Evolutionary conservation across 1,139 yeast species (phyloP), one percentile per base, ranked within the genome.

Genomic region (Diutina mesorugosa): DNA sequence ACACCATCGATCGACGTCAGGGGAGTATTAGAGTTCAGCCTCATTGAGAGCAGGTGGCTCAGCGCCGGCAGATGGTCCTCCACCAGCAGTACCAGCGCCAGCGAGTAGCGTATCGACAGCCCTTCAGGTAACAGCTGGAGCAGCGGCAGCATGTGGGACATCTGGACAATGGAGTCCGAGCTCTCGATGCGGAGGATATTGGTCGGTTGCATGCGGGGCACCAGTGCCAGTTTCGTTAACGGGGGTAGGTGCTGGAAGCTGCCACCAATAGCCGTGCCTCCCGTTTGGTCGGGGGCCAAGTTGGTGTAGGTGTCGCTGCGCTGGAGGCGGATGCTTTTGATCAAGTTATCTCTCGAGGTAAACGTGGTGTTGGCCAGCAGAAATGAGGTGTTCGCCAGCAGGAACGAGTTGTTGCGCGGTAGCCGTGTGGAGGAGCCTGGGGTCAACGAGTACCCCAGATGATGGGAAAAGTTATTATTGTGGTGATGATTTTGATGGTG

Each of bases 1-100:
- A 47, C 51, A 4, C 51, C 51, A 14, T 47, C 51, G 28, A 73
- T 70, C 1, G 75, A 71, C 1, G 77, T 72, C 46, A 71, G 72
- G 1, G 78, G 77, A 5, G 77, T 73, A 53, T 70, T 72, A 1
- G 74, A 66, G 50, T 66, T 60, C 12, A 71, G 66, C 45, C 73
- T 63, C 57, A 65, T 67, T 53, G 71, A 61, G 52, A 35, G 41
- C 41, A 35, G 41, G n/a, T 35, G 41, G 41, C 41, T 35, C 41
- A 35, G 41, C n/a, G 41, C 41, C n/a, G 41, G 41, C 41, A 35
- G 30, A 6, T 38, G 32, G 5, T 50, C 53, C 6, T 50, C 53
- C 1, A 50, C 53, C 53, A 50, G 53, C 26, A 38, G 32, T 29
- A 50, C 53, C 53, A 50, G 53, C 5, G 53, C 18, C 41, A 18